These are phyloP conservation scores for Mycena sanguinolenta DNA, from an alignment of 768 basidiomycete species.

Conservation along the genomic window DNA sequence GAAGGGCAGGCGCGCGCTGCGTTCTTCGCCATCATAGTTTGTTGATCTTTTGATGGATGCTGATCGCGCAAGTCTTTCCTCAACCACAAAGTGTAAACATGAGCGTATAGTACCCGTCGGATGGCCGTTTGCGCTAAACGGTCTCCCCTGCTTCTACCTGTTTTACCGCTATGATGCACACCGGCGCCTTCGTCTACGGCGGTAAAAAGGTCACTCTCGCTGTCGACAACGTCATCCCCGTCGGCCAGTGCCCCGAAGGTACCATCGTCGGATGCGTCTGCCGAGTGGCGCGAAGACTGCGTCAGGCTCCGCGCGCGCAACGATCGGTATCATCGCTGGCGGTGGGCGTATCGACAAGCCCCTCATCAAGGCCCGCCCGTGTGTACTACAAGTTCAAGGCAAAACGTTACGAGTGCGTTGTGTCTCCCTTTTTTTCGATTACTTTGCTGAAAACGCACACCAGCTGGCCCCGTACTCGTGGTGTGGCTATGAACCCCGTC, in stretches of 20 bases:
- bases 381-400: conserved; percentile 97
- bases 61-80: too few species aligned
- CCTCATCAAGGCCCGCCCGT: conserved; percentile 96
- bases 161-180: too few species aligned
- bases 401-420: conserved; percentile 96
- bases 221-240: conserved; percentile 98
- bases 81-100: too few species aligned
- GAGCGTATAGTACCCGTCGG: too few species aligned
- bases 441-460: conserved; percentile 9
- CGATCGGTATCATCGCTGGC: conserved; percentile 97
- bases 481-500: conserved; percentile 99
- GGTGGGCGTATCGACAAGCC: conserved; percentile 99
- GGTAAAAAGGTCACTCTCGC: conserved; percentile 97
- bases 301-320: conserved; percentile 87
- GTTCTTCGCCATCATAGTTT: too few species aligned
- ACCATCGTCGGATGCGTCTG: conserved; percentile 96
- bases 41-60: too few species aligned
- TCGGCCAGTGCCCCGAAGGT: conserved; percentile 95
- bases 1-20: too few species aligned
- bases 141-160: too few species aligned
- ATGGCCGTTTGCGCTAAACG: too few species aligned
- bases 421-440: not conserved
- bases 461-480: conserved; percentile 98
- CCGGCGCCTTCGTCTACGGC: conserved; percentile 98
- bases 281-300: conserved; percentile 97